Evolutionary conservation across 768 basidiomycete species (phyloP), one percentile per base, ranked within the genome.

Genomic region (Amyloporia xantha): DNA sequence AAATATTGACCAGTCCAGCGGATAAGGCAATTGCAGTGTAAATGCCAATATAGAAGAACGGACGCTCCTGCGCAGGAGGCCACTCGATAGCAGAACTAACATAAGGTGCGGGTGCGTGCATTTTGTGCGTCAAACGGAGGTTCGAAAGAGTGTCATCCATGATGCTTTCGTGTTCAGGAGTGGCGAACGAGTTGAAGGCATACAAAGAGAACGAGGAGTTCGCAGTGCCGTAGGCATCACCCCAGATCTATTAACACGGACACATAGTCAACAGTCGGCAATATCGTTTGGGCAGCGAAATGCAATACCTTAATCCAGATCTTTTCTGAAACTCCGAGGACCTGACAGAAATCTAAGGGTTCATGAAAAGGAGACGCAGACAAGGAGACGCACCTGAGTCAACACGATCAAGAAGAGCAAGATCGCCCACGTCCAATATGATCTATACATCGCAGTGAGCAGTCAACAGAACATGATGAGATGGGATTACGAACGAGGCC

Each of bases 21-120:
- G 59, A 58, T 5, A 84, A 50, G 1, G 81, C 79, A 51, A 90
- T 81, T 0, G 70, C 70, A 0, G 81, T 81, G 54, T 84, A 88
- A 19, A 87, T 62, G 0, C 75, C 75, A 37, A 90, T 73, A 52
- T 86, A 90, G 67, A 86, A 88, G 54, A 86, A 59, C 0, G 87
- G 87, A 33, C 82, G 74, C 17, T 76, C 70, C 12, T 73, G 63
- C 0, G 80, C 84, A 27, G 67, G 69, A 0, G 82, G 83, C 60
- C 61, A 59, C 35, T 47, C 46, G 10, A 38, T 28, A 4, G 37
- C 7, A 2, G 35, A 6, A 28, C 26, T 30, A 27, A 44, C 24
- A 12, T 35, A 23, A 1, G 43, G 24, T 7, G 36, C 47, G 13
- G 53, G 42, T 19, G 45, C 41, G 39, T 58, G 58, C 19, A 49